Conservation (phyloP, 164 flowering plant genomes). For the Magnolia officinalis region DNA sequence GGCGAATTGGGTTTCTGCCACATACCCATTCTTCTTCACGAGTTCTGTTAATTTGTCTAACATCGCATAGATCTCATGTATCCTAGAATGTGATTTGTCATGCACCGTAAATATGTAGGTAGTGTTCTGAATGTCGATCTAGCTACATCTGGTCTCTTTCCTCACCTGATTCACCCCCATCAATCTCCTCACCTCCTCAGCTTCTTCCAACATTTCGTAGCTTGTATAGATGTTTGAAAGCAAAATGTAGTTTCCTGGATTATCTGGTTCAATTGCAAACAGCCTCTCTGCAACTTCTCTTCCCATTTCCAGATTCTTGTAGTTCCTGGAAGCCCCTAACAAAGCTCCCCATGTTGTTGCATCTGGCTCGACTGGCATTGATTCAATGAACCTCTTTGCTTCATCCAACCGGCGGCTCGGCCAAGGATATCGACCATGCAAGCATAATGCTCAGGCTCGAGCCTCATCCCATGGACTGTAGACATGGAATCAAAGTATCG, state of each 20-base stretch:
- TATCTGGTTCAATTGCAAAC: conserved; percentile 54
- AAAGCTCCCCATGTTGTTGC: conserved; percentile 63
- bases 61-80: conserved; percentile 26
- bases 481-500: conserved; percentile 49
- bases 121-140: conserved; percentile 50
- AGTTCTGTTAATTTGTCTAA: conserved; percentile 24
- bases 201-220: conserved; percentile 46
- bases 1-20: conserved; percentile 21
- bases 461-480: conserved; percentile 28
- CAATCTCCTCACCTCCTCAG: conserved; percentile 45
- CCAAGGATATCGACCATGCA: conserved; percentile 73
- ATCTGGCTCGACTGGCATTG: conserved; percentile 55
- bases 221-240: conserved; percentile 50
- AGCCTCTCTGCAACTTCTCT: conserved; percentile 49
- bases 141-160: conserved; percentile 60
- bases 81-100: conserved; percentile 39
- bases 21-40: conserved; percentile 18
- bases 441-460: conserved; percentile 62
- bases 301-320: conserved; percentile 54
- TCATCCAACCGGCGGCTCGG: conserved; percentile 51
- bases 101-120: conserved; percentile 45
- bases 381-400: conserved; percentile 46
- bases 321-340: conserved; percentile 56
- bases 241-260: conserved; percentile 59
- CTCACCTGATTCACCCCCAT: conserved; percentile 45